These are phyloP conservation scores for Solanum verrucosum DNA, from an alignment of 257 asterid genomes.

Conservation along the genomic window DNA sequence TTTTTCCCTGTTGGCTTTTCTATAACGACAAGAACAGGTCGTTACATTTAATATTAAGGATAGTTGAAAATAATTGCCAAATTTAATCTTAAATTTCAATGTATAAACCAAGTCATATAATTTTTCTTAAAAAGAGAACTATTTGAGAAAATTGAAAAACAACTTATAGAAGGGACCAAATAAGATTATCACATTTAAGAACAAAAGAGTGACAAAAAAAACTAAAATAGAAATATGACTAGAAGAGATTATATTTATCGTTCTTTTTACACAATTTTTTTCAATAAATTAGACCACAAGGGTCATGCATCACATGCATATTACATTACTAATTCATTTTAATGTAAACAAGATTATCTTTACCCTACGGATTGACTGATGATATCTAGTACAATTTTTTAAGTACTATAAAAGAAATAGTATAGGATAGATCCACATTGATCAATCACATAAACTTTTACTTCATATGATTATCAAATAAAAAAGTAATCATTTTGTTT, in stretches of 20 bases:
- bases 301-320: too few species aligned
- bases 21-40: too few species aligned
- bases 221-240: neutral
- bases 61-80: neutral
- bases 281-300: too few species aligned
- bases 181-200: neutral
- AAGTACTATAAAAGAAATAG: neutral
- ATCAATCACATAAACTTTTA: neutral
- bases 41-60: neutral
- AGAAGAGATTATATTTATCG: neutral
- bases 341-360: too few species aligned
- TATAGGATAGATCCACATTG: neutral
- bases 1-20: too few species aligned
- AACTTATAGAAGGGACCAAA: neutral
- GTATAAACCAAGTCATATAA: neutral
- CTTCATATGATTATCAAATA: too few species aligned
- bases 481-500: too few species aligned
- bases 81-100: neutral
- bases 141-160: neutral
- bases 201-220: neutral
- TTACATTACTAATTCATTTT: too few species aligned
- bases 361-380: too few species aligned
- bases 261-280: neutral
- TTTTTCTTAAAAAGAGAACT: neutral
- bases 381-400: too few species aligned